Conservation (phyloP, 1,139 yeast genomes). For the Kurtzmaniella quercitrusa region DNA sequence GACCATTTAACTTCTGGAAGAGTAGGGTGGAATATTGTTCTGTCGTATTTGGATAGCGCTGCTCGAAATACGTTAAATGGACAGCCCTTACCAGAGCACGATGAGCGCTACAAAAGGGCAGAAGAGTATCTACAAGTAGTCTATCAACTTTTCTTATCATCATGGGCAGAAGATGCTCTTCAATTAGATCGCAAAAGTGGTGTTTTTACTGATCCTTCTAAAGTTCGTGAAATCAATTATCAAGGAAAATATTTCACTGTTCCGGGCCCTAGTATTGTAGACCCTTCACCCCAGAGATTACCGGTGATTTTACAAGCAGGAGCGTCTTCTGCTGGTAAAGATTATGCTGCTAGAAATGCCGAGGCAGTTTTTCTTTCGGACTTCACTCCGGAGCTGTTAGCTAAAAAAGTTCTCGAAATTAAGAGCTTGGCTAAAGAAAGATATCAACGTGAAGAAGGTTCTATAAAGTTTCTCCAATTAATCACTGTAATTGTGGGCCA, state of each 20-base stretch:
- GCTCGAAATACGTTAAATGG: slow-evolving; percentile 35
- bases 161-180: slow-evolving; percentile 47
- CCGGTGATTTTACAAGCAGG: slow-evolving; percentile 49
- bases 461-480: slow-evolving; percentile 32
- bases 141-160: slow-evolving; percentile 34
- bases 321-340: slow-evolving; percentile 39
- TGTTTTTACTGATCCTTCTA: slow-evolving; percentile 35
- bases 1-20: slow-evolving; percentile 43
- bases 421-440: slow-evolving; percentile 25
- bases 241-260: slow-evolving; percentile 37
- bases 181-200: slow-evolving; percentile 28
- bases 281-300: slow-evolving; percentile 42
- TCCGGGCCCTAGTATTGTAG: slow-evolving; percentile 42
- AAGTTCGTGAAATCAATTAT: slow-evolving; percentile 36
- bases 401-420: slow-evolving; percentile 23
- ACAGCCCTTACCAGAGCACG: slow-evolving; percentile 34
- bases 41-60: slow-evolving; percentile 38
- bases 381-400: slow-evolving; percentile 26
- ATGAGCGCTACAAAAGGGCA: slow-evolving; percentile 37
- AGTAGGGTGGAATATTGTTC: slow-evolving; percentile 44
- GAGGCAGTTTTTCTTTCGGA: slow-evolving; percentile 39
- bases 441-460: slow-evolving; percentile 29
- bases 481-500: slow-evolving; percentile 30
- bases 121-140: slow-evolving; percentile 40
- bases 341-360: slow-evolving; percentile 44